These are phyloP conservation scores for Hypoxylon fuscum DNA, from an alignment of 495 filamentous ascomycete genomes.

Conservation along the genomic window DNA sequence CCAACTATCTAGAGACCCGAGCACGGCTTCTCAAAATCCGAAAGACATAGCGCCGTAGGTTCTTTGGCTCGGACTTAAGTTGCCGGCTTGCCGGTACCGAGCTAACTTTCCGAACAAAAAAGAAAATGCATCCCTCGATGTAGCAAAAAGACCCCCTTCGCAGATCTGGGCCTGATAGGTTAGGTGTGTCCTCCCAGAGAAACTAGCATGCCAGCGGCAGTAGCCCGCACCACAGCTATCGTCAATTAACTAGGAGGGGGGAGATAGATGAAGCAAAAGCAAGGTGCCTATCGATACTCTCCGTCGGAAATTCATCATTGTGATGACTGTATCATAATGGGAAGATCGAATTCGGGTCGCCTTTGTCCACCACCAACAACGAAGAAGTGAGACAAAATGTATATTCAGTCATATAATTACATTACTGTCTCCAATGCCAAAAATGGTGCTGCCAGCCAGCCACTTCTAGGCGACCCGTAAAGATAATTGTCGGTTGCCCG, in stretches of 20 bases:
- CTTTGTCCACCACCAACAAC: too few species aligned
- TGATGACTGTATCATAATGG: too few species aligned
- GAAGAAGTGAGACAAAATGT: too few species aligned
- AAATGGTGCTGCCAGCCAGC: neutral
- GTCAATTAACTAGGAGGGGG: neutral
- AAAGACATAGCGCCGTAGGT: conserved; percentile 17
- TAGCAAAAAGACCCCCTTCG: neutral
- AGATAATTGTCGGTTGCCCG: neutral
- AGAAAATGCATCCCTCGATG: conserved; percentile 4
- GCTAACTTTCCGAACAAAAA: neutral
- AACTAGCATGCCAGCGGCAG: neutral
- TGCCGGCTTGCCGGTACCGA: neutral
- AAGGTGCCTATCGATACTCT: neutral
- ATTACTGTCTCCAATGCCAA: too few species aligned
- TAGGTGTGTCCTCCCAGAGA: neutral
- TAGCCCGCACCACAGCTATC: neutral
- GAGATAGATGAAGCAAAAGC: neutral
- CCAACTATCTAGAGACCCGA: neutral
- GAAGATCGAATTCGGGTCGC: too few species aligned
- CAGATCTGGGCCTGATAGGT: neutral
- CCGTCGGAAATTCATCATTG: too few species aligned
- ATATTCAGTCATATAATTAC: too few species aligned
- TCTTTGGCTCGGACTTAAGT: too few species aligned
- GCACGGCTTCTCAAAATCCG: conserved; percentile 20
- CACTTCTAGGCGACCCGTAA: conserved; percentile 7